Evolutionary conservation across 179 eudicot genomes (phyloP).

Genomic region (Amaranthus tricolor): DNA sequence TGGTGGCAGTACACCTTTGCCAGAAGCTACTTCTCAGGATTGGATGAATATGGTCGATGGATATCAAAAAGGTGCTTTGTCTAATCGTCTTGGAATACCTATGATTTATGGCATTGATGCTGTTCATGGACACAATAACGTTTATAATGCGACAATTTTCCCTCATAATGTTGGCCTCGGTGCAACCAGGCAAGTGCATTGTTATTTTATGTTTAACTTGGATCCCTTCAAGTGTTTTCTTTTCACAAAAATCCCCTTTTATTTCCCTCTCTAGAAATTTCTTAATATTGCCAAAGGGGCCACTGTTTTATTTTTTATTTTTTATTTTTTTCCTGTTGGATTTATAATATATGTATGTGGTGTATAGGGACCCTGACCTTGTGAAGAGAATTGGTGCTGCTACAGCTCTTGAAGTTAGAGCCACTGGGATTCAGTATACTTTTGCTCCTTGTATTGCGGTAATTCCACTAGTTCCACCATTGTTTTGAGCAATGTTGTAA

Average conservation of each 20-base stretch:
- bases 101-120: slow-evolving; percentile 61
- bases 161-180: slow-evolving; percentile 57
- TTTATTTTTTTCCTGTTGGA: not conserved
- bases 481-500: not conserved
- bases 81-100: slow-evolving; percentile 48
- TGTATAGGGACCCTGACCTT: slow-evolving; percentile 40
- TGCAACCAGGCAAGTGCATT: slow-evolving; percentile 44
- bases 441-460: slow-evolving; percentile 58
- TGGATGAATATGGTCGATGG: slow-evolving; percentile 50
- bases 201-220: not conserved
- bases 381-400: slow-evolving; percentile 47
- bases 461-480: not conserved
- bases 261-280: not conserved
- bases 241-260: not conserved
- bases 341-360: not conserved
- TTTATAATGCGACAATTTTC: slow-evolving; percentile 51
- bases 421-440: slow-evolving; percentile 47
- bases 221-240: not conserved
- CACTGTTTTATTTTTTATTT: not conserved
- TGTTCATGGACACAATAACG: slow-evolving; percentile 54
- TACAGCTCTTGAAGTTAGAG: slow-evolving; percentile 53
- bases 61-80: slow-evolving; percentile 40
- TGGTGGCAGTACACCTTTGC: slow-evolving; percentile 54
- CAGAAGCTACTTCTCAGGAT: slow-evolving; percentile 44
- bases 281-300: not conserved